Evolutionary conservation across 495 filamentous ascomycete genomes (phyloP).

Genomic region (Xylaria sp.): DNA sequence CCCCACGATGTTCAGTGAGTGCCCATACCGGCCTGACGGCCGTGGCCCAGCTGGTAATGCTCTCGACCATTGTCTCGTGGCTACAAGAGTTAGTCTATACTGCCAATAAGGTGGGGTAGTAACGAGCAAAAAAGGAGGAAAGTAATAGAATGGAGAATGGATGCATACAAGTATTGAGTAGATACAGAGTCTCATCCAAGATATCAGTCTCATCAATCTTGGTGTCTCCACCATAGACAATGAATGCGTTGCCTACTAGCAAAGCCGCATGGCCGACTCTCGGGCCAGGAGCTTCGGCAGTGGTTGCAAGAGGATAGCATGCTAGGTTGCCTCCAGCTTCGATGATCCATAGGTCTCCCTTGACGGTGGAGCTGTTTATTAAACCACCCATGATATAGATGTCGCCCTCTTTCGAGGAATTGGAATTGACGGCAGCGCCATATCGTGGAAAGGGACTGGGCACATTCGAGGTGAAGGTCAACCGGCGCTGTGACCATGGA

Average conservation of each 20-base stretch:
- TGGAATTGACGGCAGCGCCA: constrained; percentile 92
- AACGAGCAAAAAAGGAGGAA: neutral
- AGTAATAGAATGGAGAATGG: neutral
- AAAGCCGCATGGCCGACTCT: constrained; percentile 95
- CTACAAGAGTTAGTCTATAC: constrained; percentile 54
- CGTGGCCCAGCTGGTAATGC: constrained; percentile 82
- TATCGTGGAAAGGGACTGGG: constrained; percentile 94
- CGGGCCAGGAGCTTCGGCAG: constrained; percentile 91
- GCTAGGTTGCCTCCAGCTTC: constrained; percentile 87
- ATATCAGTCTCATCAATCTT: constrained; percentile 92
- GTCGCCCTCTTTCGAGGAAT: constrained; percentile 93
- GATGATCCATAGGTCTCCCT: constrained; percentile 97
- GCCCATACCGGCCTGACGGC: constrained; percentile 91
- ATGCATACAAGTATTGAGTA: constrained; percentile 92
- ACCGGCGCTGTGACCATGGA: constrained; percentile 90
- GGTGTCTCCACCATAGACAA: constrained; percentile 98
- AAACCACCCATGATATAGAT: constrained; percentile 98
- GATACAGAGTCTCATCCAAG: constrained; percentile 93
- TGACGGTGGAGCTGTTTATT: constrained; percentile 91
- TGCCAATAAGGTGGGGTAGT: neutral
- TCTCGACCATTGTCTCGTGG: constrained; percentile 96
- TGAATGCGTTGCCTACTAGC: constrained; percentile 97
- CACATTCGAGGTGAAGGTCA: constrained; percentile 84
- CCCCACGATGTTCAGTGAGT: constrained; percentile 93
- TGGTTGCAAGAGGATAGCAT: constrained; percentile 90